phyloP scores from a whole-genome alignment of 331 rosid genomes.

The Pyracantha coccinea region DNA sequence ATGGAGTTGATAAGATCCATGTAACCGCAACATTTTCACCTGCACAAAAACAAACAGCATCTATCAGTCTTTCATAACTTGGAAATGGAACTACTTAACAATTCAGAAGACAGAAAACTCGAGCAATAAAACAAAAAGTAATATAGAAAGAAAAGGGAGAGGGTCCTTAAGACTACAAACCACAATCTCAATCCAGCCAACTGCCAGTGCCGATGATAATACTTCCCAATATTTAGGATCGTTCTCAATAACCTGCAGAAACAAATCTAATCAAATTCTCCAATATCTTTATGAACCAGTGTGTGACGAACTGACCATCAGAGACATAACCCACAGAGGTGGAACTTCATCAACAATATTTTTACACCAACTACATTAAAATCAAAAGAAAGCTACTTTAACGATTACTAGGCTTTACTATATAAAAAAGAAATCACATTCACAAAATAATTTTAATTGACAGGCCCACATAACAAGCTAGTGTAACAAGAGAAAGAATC shows the following conservation, averaged over 20 bases:
- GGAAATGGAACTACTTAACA: slow-evolving; percentile 12
- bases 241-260: slow-evolving; percentile 69
- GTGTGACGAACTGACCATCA: neutral
- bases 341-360: neutral
- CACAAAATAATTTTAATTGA: neutral
- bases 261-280: slow-evolving; percentile 16
- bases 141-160: neutral
- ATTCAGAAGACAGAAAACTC: slow-evolving; percentile 8
- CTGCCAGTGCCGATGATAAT: slow-evolving; percentile 67
- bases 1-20: slow-evolving; percentile 81
- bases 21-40: slow-evolving; percentile 88
- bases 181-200: slow-evolving; percentile 96
- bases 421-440: neutral
- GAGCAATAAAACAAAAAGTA: neutral
- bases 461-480: neutral
- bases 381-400: neutral
- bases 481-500: neutral
- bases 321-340: neutral
- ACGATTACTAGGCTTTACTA: neutral
- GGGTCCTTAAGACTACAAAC: slow-evolving; percentile 35
- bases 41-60: slow-evolving; percentile 31
- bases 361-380: neutral
- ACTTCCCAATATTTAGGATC: slow-evolving; percentile 79
- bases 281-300: slow-evolving; percentile 2
- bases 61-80: slow-evolving; percentile 8